Percentiles rank a stretch among this genome's conserved stretches.
Conservation (phyloP, 2,329 filamentous ascomycete genomes). For the Furcasterigmium furcatum region DNA sequence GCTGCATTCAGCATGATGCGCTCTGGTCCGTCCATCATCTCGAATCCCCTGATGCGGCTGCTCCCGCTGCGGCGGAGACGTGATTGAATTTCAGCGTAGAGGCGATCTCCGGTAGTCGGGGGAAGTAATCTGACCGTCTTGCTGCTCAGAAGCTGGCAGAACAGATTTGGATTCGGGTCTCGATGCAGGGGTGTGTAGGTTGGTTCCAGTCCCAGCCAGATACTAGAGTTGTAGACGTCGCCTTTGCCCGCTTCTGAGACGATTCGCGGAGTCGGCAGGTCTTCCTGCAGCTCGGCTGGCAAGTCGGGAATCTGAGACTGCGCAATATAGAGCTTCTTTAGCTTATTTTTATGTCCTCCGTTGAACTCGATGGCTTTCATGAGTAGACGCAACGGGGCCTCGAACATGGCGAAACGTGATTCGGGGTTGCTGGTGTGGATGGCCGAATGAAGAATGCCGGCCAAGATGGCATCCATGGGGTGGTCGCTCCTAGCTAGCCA, state of each 20-base stretch:
- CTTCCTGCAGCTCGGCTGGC: conserved; percentile 56
- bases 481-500: conserved; percentile 13
- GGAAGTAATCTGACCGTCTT: conserved; percentile 73
- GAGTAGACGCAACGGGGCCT: conserved; percentile 63
- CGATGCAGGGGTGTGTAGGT: conserved; percentile 89
- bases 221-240: conserved; percentile 80
- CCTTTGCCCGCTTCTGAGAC: conserved; percentile 65
- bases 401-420: conserved; percentile 50
- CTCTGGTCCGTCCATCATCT: conserved; percentile 89
- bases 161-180: conserved; percentile 92
- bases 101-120: conserved; percentile 56
- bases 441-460: conserved; percentile 23
- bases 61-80: conserved; percentile 33
- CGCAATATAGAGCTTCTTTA: conserved; percentile 71
- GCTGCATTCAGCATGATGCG: conserved; percentile 61
- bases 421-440: conserved; percentile 11
- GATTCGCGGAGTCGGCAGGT: conserved; percentile 66
- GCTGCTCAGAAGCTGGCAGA: conserved; percentile 72
- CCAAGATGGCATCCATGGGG: conserved; percentile 23
- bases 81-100: conserved; percentile 57
- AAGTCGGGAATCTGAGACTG: conserved; percentile 73
- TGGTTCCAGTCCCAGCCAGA: conserved; percentile 85
- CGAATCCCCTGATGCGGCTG: conserved; percentile 64
- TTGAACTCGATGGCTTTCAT: conserved; percentile 53
- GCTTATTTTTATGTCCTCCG: conserved; percentile 9